Conservation (phyloP, 2,329 filamentous ascomycete species). For the Cladosporium sp. region DNA sequence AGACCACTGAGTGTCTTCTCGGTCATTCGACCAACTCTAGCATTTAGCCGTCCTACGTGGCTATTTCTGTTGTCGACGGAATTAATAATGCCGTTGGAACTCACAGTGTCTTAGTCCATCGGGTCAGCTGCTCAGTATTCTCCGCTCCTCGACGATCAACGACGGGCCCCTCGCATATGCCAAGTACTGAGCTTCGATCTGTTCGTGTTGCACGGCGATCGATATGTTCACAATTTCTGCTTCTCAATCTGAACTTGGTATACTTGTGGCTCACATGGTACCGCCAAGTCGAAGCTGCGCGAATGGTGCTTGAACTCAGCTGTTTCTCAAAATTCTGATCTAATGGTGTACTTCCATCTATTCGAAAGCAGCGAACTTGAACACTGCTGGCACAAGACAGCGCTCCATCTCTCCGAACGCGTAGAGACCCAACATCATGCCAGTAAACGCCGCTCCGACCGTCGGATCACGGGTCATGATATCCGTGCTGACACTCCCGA, state of each 20-base stretch:
- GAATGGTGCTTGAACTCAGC: not conserved
- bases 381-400: slow-evolving; percentile 45
- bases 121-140: not conserved
- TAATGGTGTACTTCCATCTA: not conserved
- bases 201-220: not conserved
- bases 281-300: not conserved
- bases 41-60: not conserved
- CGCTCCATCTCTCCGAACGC: slow-evolving; percentile 44
- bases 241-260: not conserved
- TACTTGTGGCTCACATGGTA: not conserved
- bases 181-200: not conserved
- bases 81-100: not conserved
- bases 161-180: not conserved
- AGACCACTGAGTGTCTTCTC: not conserved
- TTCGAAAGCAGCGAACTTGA: slow-evolving; percentile 26
- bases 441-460: slow-evolving; percentile 46
- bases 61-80: not conserved
- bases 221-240: not conserved
- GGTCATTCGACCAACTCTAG: not conserved
- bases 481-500: slow-evolving; percentile 35
- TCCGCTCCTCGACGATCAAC: not conserved
- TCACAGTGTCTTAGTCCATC: not conserved
- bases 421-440: slow-evolving; percentile 51
- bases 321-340: not conserved
- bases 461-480: slow-evolving; percentile 40